Evolutionary conservation across 129 eudicot species (phyloP), one percentile per base, ranked within the genome.

Genomic region (Centaurea solstitialis): DNA sequence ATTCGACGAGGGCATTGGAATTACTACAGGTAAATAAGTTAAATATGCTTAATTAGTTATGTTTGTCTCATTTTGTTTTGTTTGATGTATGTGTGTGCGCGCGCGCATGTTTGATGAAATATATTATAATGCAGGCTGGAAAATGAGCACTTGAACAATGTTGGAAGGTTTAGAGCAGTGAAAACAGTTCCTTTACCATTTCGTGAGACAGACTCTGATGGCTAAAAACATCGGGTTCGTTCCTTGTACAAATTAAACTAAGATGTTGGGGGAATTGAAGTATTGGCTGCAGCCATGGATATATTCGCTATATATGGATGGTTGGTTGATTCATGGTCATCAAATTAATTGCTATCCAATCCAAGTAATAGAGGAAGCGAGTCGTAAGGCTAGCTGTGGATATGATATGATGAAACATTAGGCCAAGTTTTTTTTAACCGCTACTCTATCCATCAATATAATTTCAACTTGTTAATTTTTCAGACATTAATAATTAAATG

Each of bases 1-100:
- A 91, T 96, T 30, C 94, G 99, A 11, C 99, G 99, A 6, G 98
- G 99, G 8, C 99, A 93, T 77, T 96, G 99, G 99, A 96, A 96
- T 74, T 96, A 85, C 85, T 96, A 96, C 57, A 91, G 99, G 99
- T 95, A 83, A 13, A 11, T 9, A 38, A 71, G 18, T 17, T 17
- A 6, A 17, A 15, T 53, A 18, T 53, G 59, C 21, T 53, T 15
- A 53, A 12, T 47, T 11, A 45, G 5, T 47, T 47, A 47, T 4
- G 4, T 47, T 47, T 47, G 61, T n/a, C 61, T 47, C 4, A 47
- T 4, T 47, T 50, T 57, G 8, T 5, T 57, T 8, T 57, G 65
- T 57, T n/a, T 26, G 62, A 57, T 57, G 65, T n/a, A n/a, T n/a
- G n/a, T n/a, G n/a, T n/a, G n/a, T n/a, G n/a, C n/a, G n/a, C n/a